phyloP scores from a whole-genome alignment of 352 stramenopile species.

The Phytophthora melonis region DNA sequence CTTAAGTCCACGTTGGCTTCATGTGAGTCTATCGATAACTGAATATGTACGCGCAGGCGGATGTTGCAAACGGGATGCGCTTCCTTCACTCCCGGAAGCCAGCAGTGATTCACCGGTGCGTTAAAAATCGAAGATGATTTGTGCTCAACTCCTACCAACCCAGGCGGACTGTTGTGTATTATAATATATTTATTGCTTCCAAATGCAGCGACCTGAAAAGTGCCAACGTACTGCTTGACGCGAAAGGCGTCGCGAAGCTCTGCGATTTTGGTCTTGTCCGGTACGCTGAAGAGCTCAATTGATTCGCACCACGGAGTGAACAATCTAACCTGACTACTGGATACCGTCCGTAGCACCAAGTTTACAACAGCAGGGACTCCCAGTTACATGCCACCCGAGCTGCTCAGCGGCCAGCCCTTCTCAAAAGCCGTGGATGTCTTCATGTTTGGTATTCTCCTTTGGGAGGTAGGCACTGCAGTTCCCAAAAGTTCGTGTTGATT shows the following conservation, averaged over 20 bases:
- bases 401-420: slow-evolving; percentile 84
- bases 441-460: slow-evolving; percentile 93
- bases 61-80: slow-evolving; percentile 86
- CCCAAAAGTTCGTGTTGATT: background rate
- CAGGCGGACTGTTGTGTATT: too few species aligned
- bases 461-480: slow-evolving; percentile 62
- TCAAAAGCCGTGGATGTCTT: slow-evolving; percentile 93
- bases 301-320: too few species aligned
- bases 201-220: slow-evolving; percentile 89
- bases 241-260: slow-evolving; percentile 81
- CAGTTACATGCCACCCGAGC: slow-evolving; percentile 90
- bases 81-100: slow-evolving; percentile 88
- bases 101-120: slow-evolving; percentile 88
- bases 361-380: slow-evolving; percentile 88
- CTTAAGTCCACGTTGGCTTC: background rate
- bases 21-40: background rate
- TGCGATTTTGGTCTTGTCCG: slow-evolving; percentile 93
- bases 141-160: background rate
- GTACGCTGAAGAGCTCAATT: slow-evolving; percentile 29
- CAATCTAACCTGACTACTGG: too few species aligned
- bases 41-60: slow-evolving; percentile 45
- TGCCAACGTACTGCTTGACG: slow-evolving; percentile 87
- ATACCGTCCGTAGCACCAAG: slow-evolving; percentile 61
- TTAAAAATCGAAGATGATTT: too few species aligned
- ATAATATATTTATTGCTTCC: background rate